Percentiles rank a stretch among this genome's conserved stretches.
These are phyloP conservation scores for Luffa aegyptiaca DNA, from an alignment of 306 rosid genomes.

Conservation along the genomic window DNA sequence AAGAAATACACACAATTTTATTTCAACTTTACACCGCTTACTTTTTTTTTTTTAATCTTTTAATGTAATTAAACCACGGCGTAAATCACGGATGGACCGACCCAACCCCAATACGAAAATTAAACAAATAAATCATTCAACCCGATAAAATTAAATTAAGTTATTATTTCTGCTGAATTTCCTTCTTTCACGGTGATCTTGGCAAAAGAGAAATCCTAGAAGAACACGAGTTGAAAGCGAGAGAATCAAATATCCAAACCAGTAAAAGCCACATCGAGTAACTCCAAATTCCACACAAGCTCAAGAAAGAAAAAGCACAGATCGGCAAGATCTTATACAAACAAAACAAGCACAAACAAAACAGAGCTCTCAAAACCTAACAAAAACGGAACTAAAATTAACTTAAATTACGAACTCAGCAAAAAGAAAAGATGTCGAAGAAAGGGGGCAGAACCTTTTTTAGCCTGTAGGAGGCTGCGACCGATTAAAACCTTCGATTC, in stretches of 20 bases:
- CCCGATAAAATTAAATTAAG: background rate
- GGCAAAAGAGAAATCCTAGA: background rate
- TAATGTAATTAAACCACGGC: background rate
- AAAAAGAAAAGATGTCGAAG: background rate
- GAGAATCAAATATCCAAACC: background rate
- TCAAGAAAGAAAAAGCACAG: background rate
- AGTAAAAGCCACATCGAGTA: background rate
- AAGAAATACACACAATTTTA: background rate
- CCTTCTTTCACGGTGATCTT: background rate
- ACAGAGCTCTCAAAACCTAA: background rate
- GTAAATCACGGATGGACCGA: background rate
- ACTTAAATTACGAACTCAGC: background rate
- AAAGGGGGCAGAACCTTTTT: conserved; percentile 35
- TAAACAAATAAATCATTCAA: background rate
- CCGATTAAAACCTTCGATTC: conserved; percentile 34
- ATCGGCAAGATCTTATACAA: background rate
- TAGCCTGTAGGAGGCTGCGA: conserved; percentile 80
- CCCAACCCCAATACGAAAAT: background rate
- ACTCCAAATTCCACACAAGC: background rate
- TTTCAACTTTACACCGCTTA: too few relatives aligned
- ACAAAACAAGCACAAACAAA: background rate
- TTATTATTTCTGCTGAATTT: background rate
- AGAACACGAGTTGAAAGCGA: background rate
- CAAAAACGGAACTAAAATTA: background rate
- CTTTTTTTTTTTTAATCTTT: background rate